Conservation (phyloP, 805 yeast genomes). For the Candida stauntonica region DNA sequence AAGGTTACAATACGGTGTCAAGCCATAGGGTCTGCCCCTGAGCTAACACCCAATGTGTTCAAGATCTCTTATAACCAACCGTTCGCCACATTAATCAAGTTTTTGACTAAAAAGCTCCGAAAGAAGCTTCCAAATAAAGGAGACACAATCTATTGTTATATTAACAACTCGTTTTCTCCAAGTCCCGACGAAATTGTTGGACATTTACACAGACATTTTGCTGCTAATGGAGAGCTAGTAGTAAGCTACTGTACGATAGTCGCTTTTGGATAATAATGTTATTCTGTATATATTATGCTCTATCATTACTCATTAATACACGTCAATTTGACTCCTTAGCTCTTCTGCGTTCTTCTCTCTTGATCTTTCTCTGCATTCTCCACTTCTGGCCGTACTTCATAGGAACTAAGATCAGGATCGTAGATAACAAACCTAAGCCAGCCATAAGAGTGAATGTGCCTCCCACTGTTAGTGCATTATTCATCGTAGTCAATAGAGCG, state of each 20-base stretch:
- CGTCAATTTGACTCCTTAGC: not conserved
- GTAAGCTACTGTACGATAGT: slow-evolving; percentile 42
- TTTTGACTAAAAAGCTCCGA: slow-evolving; percentile 38
- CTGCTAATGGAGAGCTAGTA: slow-evolving; percentile 35
- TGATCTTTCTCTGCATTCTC: slow-evolving; percentile 21
- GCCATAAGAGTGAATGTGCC: slow-evolving; percentile 77
- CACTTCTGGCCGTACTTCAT: slow-evolving; percentile 31
- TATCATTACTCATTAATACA: no score
- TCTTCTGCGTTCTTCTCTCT: slow-evolving; percentile 4
- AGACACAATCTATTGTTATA: slow-evolving; percentile 35
- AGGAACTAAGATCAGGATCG: slow-evolving; percentile 25
- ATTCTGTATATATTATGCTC: no score
- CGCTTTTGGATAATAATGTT: slow-evolving; percentile 44
- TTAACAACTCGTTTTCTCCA: slow-evolving; percentile 44
- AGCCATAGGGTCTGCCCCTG: slow-evolving; percentile 55
- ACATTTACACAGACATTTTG: slow-evolving; percentile 33
- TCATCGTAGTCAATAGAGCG: slow-evolving; percentile 64
- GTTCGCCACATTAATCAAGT: slow-evolving; percentile 42
- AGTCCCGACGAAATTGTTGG: slow-evolving; percentile 41
- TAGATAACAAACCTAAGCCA: slow-evolving; percentile 35
- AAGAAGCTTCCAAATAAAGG: slow-evolving; percentile 16
- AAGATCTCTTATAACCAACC: slow-evolving; percentile 44
- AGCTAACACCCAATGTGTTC: slow-evolving; percentile 45
- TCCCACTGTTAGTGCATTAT: slow-evolving; percentile 53
- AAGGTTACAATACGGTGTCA: slow-evolving; percentile 47